Conservation (phyloP, 768 basidiomycete species). For the Collybia sordida region DNA sequence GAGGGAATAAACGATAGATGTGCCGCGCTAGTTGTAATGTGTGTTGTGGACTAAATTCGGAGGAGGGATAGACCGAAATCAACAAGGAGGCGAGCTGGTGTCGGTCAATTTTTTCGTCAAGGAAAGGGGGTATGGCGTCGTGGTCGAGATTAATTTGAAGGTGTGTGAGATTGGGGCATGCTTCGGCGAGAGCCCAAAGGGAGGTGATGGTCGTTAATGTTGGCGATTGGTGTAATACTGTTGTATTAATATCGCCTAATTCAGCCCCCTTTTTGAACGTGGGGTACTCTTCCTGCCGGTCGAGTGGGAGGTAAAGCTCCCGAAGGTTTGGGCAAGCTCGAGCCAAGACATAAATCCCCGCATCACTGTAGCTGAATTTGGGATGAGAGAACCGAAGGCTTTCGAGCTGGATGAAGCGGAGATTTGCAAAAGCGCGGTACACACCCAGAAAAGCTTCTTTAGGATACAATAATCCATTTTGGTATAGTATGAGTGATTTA, state of each 20-base stretch:
- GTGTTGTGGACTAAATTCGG: no score
- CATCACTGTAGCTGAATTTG: no score
- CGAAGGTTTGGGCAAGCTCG: neutral
- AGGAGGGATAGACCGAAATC: neutral
- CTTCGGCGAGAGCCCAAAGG: neutral
- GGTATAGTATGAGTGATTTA: no score
- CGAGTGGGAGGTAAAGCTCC: neutral
- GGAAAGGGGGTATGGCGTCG: neutral
- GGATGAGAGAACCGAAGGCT: no score
- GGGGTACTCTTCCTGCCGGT: no score
- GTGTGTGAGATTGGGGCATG: neutral
- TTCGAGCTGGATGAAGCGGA: no score
- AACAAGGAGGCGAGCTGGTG: neutral
- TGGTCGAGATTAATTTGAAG: neutral
- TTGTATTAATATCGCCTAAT: neutral
- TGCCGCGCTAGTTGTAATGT: neutral
- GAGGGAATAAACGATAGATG: neutral
- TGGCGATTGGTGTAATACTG: no score
- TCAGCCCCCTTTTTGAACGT: no score
- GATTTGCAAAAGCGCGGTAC: no score
- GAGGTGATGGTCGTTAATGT: neutral
- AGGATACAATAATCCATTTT: no score
- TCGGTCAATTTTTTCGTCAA: neutral
- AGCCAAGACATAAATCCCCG: neutral
- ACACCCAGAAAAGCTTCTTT: no score